Conservation (phyloP, 495 filamentous ascomycete genomes). For the Penicilliopsis zonata region DNA sequence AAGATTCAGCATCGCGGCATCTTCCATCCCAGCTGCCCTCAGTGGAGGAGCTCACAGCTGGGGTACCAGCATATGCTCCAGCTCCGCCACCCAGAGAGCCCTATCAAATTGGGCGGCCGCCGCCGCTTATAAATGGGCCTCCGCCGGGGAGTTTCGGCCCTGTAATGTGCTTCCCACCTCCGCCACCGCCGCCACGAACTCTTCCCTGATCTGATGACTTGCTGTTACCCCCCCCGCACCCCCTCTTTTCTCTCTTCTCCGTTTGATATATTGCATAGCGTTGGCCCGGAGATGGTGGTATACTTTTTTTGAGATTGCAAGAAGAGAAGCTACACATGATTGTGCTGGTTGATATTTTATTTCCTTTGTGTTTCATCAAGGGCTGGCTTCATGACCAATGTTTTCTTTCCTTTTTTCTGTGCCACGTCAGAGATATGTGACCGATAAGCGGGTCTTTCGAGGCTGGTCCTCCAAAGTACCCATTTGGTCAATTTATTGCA, state of each 20-base stretch:
- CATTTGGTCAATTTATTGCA: too few species aligned
- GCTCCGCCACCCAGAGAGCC: slow-evolving; percentile 25
- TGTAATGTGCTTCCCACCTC: slow-evolving; percentile 24
- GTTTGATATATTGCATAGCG: slow-evolving; percentile 38
- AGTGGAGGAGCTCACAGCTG: slow-evolving; percentile 34
- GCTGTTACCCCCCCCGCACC: too few species aligned
- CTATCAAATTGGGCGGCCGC: slow-evolving; percentile 24
- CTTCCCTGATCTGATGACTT: slow-evolving; percentile 18
- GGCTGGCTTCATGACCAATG: slow-evolving; percentile 2
- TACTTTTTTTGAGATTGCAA: slow-evolving; percentile 28
- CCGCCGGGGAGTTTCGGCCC: slow-evolving; percentile 20
- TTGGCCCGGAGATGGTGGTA: slow-evolving; percentile 29
- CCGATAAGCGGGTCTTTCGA: slow-evolving; percentile 10
- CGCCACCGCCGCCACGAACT: too few species aligned
- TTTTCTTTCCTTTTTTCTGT: slow-evolving; percentile 10
- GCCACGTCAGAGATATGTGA: slow-evolving; percentile 3
- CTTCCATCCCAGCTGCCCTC: slow-evolving; percentile 30
- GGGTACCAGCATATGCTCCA: slow-evolving; percentile 33
- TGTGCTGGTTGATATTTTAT: slow-evolving; percentile 1
- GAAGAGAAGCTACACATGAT: slow-evolving; percentile 21
- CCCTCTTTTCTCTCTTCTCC: slow-evolving; percentile 13
- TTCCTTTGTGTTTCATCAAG: neutral
- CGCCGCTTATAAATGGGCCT: slow-evolving; percentile 19
- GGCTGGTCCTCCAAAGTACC: slow-evolving; percentile 23
- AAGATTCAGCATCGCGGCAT: slow-evolving; percentile 25